Evolutionary conservation across 345 rosid species (phyloP), one percentile per base, ranked within the genome.

Genomic region (Murraya paniculata): DNA sequence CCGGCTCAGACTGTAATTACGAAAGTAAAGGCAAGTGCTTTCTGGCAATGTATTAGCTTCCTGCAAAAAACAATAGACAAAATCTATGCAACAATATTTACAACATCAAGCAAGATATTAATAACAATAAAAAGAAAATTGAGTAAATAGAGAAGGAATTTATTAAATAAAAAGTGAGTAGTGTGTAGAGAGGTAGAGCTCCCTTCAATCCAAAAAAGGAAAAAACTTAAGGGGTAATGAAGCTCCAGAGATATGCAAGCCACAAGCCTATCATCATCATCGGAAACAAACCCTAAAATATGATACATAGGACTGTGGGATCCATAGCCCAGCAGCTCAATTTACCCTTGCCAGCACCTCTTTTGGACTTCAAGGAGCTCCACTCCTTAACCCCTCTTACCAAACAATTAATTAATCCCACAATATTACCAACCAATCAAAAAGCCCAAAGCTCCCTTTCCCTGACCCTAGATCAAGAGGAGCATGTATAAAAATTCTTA

Each of bases 131-230:
- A 1, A 14, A 7, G 0, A n/a, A 1, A 13, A 13, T 0, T 7
- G 10, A 36, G 6, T 28, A 21, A 7, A 24, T 4, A 58, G 18
- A 61, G 27, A 31, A 59, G 8, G 64, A 11, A 53, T 0, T 53
- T 0, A 45, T 13, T 1, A 4, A 45, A 45, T 0, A 3, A 45
- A 39, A 30, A 27, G 27, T 18, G 55, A 48, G 59, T 77, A 81
- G 72, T 74, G 89, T 88, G 7, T 18, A 53, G n/a, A 16, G 57
- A 18, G 22, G 57, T 53, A 90, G 98, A 94, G 95, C 95, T 94
- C 98, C 97, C 95, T 94, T 92, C 97, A 94, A 91, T 94, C 97
- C 97, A 94, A 94, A 91, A 73, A 87, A 86, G 86, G 91, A 87
- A 85, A 84, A 41, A 83, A 83, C 84, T 35, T 0, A 18, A 53